phyloP scores from a whole-genome alignment of 495 filamentous ascomycete genomes.

The Sabuloglossum arenarium region DNA sequence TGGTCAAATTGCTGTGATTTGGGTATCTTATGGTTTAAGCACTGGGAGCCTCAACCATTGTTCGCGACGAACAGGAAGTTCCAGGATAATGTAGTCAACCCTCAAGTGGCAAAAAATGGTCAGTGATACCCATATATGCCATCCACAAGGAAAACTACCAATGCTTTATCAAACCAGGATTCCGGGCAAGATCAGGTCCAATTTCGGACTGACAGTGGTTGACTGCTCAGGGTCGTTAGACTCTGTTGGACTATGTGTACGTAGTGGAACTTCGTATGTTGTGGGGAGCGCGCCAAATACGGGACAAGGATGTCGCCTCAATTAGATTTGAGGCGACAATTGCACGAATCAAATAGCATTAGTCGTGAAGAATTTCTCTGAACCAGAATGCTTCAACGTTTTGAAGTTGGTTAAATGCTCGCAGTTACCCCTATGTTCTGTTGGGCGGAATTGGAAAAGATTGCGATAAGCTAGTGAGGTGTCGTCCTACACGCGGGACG shows the following conservation, averaged over 20 bases:
- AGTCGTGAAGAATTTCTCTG: neutral
- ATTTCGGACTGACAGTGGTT: neutral
- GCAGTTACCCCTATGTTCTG: neutral
- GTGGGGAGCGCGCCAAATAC: neutral
- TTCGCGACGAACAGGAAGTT: neutral
- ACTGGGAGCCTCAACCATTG: neutral
- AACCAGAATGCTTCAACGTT: neutral
- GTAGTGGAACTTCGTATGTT: too few species aligned
- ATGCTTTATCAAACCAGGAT: neutral
- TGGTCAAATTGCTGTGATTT: neutral
- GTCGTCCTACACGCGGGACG: neutral
- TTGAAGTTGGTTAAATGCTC: neutral
- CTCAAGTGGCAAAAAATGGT: neutral
- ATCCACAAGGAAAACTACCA: neutral
- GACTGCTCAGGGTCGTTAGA: neutral
- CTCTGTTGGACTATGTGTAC: neutral
- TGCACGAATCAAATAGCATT: neutral
- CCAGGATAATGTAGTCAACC: neutral
- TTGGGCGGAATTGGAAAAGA: neutral
- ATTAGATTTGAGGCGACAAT: neutral
- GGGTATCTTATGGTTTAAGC: neutral
- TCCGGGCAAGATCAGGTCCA: neutral
- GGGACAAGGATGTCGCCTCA: neutral
- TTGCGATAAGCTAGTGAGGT: neutral
- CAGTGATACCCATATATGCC: neutral